These are phyloP conservation scores for Cyberlindnera americana DNA, from an alignment of 805 yeast genomes.

Conservation along the genomic window DNA sequence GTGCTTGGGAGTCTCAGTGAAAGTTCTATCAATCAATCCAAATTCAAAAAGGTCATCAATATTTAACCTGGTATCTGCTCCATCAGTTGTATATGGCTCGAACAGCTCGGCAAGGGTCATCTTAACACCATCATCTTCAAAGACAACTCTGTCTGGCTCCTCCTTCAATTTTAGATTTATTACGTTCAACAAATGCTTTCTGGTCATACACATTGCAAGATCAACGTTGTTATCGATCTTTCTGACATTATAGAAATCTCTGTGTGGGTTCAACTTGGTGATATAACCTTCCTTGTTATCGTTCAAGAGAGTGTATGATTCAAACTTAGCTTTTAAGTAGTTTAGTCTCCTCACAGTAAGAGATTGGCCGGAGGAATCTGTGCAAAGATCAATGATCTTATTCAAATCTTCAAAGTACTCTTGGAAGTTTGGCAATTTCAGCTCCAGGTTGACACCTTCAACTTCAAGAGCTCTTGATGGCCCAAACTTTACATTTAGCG, in stretches of 20 bases:
- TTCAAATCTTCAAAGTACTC: constrained; percentile 32
- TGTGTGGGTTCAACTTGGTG: constrained; percentile 37
- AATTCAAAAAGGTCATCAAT: constrained; percentile 30
- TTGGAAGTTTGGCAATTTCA: constrained; percentile 28
- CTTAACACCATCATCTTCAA: constrained; percentile 23
- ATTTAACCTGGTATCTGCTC: constrained; percentile 24
- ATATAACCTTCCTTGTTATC: constrained; percentile 33
- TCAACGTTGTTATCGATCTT: constrained; percentile 80
- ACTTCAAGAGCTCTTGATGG: constrained; percentile 1
- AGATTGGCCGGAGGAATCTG: constrained; percentile 9
- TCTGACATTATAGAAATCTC: constrained; percentile 42
- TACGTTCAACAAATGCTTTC: constrained; percentile 64
- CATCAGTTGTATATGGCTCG: constrained; percentile 29
- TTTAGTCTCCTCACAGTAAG: constrained; percentile 28
- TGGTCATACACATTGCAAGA: constrained; percentile 97
- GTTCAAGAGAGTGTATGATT: constrained; percentile 33
- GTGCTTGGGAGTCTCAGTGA: constrained; percentile 25
- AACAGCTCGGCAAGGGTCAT: constrained; percentile 26
- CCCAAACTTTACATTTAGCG: background rate
- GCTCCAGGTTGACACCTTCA: constrained; percentile 13
- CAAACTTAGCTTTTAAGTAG: constrained; percentile 34
- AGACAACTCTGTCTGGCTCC: constrained; percentile 36
- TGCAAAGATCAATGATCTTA: constrained; percentile 20
- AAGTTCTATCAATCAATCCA: constrained; percentile 26
- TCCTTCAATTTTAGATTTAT: constrained; percentile 34